Conservation (phyloP, 2,329 filamentous ascomycete species). For the Diaporthe citriasiana region DNA sequence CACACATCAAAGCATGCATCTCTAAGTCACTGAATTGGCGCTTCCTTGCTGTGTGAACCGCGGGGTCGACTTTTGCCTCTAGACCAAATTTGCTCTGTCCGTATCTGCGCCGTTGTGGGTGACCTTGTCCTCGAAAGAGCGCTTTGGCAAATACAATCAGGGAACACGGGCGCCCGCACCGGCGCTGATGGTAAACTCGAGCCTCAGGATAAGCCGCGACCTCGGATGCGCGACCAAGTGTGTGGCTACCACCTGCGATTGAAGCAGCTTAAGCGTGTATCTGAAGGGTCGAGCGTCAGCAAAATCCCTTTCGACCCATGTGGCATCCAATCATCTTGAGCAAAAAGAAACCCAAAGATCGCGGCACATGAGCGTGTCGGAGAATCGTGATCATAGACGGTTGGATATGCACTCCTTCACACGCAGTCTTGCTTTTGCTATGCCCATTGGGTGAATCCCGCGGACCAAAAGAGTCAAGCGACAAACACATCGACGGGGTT, state of each 20-base stretch:
- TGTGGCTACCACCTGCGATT: background rate
- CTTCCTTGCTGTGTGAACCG: background rate
- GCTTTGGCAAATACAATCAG: background rate
- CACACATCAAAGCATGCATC: slow-evolving; percentile 22
- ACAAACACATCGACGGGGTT: background rate
- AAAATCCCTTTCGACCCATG: background rate
- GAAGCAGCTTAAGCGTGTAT: background rate
- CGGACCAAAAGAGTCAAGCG: background rate
- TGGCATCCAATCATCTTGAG: slow-evolving; percentile 23
- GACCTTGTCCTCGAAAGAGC: background rate
- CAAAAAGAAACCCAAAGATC: background rate
- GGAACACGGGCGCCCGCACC: background rate
- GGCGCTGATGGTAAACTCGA: background rate
- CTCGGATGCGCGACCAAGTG: background rate
- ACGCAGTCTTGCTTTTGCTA: background rate
- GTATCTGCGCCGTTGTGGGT: background rate
- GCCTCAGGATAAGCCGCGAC: background rate
- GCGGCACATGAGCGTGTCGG: background rate
- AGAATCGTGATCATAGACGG: background rate
- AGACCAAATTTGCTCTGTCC: background rate
- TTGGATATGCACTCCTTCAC: background rate
- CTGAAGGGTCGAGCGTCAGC: background rate
- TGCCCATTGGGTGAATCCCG: background rate
- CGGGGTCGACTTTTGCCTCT: background rate
- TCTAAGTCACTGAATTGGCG: background rate